Base-by-base conservation (phyloP, 176 grass and related monocot species). In the Pontederia crassipes region DNA sequence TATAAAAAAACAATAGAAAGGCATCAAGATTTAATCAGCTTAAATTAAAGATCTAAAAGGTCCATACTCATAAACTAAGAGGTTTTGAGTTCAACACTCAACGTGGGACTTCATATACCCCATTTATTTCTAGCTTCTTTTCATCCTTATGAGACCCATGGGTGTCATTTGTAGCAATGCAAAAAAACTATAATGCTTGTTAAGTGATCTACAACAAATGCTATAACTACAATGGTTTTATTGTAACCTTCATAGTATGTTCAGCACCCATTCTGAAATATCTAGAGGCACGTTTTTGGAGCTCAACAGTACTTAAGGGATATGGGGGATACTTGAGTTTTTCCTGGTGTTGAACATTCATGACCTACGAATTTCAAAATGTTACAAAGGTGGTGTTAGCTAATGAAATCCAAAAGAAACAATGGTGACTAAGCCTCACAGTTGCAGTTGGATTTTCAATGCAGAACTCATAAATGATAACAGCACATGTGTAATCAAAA, bases 221-320 rank as follows among this genome's bases (percentile, higher is more conserved):
- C 24, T 14, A 64, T 50, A 27, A 12, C 18, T 49, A 9, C 3
- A 27, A 13, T 45, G 52, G 11, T 15, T 47, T 40, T 11, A 13
- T 27, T 1, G 16, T 72, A 59, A 97, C 92, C 86, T 97, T 97
- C 92, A 97, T 97, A 17, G 87, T 85, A 17, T 78, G 92, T 73
- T 97, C 92, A 35, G 87, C 87, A 74, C 87, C 88, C 92, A 97
- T 87, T 74, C 86, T 97, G 65, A 85, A 97, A 69, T 85, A 97
- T 78, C 92, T 97, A 45, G 92, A 97, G 77, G 92, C 92, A 46
- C 87, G 84, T 85, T 97, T 97, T 55, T 91, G 87, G 82, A 91
- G 92, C 67, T 97, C 92, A 67, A 97, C 35, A 11, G 92, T 97
- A 82, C 79, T 91, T 75, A 91, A 62, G 77, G 92, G 83, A 72